Evolutionary conservation across 179 eudicot species (phyloP), one percentile per base, ranked within the genome.

Genomic region (Sideroxylon spinosum): DNA sequence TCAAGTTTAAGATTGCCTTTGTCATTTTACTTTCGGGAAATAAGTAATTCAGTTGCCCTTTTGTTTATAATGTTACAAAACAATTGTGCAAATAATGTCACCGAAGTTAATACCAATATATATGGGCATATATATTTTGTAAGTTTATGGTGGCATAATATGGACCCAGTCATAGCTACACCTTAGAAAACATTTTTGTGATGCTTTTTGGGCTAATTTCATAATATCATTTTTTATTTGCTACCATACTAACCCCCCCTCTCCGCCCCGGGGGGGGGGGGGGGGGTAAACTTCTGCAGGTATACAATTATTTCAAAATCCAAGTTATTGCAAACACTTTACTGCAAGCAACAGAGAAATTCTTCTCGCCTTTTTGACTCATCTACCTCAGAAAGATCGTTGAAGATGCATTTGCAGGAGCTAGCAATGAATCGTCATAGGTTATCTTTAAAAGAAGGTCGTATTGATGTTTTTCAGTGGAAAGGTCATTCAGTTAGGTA

Each of bases 401-500:
- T 90, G 79, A 89, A 64, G 62, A 66, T 68, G 13, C 81, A 81
- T 44, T 77, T 91, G 80, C 87, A 86, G 87, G 90, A 88, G 87
- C 71, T 86, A 8, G 98, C 97, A 23, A 81, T 88, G 85, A 81
- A 75, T 60, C 84, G 76, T 52, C 96, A 94, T 67, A 86, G 87
- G 71, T 82, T 85, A 28, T 81, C 89, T 52, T 82, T 94, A 19
- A 83, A 85, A 78, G 26, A 74, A 71, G 92, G 91, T 37, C 68
- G 85, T 72, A 75, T 78, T 67, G 78, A 65, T 76, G 76, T 93
- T 59, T 87, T 82, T 81, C 93, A 90, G 81, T 94, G 97, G 97
- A 91, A 79, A 85, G 93, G 88, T 63, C 98, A 91, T 82, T 70
- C 85, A 8, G 72, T 84, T 64, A 83, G 94, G 98, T 94, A 90